Evolutionary conservation across 208 protist genomes (phyloP), one percentile per base, ranked within the genome.

Genomic region (Strigomonas galati): DNA sequence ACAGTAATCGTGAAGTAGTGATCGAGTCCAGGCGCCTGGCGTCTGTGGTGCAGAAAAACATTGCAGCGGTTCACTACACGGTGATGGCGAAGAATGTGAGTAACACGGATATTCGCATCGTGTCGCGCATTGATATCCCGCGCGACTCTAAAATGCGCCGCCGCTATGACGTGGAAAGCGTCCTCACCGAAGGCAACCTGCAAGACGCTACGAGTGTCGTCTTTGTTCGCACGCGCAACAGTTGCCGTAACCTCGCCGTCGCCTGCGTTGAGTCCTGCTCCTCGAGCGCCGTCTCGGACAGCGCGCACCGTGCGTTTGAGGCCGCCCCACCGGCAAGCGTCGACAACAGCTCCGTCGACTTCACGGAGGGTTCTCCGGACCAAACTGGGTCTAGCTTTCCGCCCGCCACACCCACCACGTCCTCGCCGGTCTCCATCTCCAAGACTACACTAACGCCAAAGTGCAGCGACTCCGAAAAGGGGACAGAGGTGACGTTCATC

Each of bases 51-150:
- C 75, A 73, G n/a, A 75, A 76, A 59, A 88, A 89, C 52, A 87
- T 92, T 46, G 85, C 87, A 31, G 79, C 70, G 4, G 55, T 90
- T 44, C 80, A 79, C 53, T 86, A 88, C 70, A 78, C 67, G 53
- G 79, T 96, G 62, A 84, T 72, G 23, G 90, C 84, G 19, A 77
- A 76, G n/a, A 93, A 95, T 65, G 87, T 88, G 19, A 74, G 79
- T 26, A 92, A 91, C 65, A 92, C 90, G 0, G 87, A 95, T 57
- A 91, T 95, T 62, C 86, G 87, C 53, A 77, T 95, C 63, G 77
- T 93, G 51, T 93, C 87, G 12, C 82, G 85, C 52, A 89, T 76
- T 28, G 69, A 73, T 19, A 49, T 89, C 12, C 81, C 78, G 0
- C 32, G 57, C 0, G 76, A 76, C 30, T 40, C 56, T 7, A 65